Evolutionary conservation across 257 asterid species (phyloP).

Genomic region (Henckelia pumila): DNA sequence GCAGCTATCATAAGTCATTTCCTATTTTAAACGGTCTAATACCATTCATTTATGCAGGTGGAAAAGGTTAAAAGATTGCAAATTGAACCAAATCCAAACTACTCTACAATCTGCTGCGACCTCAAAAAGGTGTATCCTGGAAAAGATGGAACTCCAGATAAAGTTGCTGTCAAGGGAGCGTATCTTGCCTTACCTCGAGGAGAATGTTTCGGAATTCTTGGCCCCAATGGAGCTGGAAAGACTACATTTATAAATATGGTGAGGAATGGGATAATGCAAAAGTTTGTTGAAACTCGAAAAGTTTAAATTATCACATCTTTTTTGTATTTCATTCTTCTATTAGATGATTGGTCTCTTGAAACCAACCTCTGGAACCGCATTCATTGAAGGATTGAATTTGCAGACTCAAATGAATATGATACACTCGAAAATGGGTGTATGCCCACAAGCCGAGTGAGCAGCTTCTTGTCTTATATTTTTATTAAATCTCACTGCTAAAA

Average conservation of each 20-base stretch:
- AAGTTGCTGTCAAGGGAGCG: slow-evolving; percentile 40
- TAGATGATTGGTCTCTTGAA: slow-evolving; percentile 2
- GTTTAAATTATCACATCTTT: neutral
- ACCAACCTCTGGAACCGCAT: slow-evolving; percentile 5
- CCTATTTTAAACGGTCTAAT: neutral
- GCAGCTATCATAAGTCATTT: neutral
- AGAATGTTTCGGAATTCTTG: slow-evolving; percentile 51
- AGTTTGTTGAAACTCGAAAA: neutral
- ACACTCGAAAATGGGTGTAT: neutral
- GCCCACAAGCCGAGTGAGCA: slow-evolving; percentile 5
- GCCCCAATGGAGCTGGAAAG: slow-evolving; percentile 47
- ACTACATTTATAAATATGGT: slow-evolving; percentile 27
- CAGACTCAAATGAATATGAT: slow-evolving; percentile 2
- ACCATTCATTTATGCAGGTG: slow-evolving; percentile 16
- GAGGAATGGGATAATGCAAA: no score
- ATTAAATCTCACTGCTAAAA: neutral
- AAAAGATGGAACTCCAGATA: slow-evolving; percentile 42
- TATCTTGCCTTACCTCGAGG: slow-evolving; percentile 38
- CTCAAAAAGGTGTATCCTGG: slow-evolving; percentile 41
- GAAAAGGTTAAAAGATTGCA: slow-evolving; percentile 38
- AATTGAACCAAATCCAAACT: slow-evolving; percentile 21
- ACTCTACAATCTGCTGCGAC: slow-evolving; percentile 34
- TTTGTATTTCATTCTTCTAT: neutral
- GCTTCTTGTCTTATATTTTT: neutral
- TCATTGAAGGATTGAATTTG: neutral